These are phyloP conservation scores for Globisporangium solare DNA, from an alignment of 352 stramenopile genomes.

Conservation along the genomic window DNA sequence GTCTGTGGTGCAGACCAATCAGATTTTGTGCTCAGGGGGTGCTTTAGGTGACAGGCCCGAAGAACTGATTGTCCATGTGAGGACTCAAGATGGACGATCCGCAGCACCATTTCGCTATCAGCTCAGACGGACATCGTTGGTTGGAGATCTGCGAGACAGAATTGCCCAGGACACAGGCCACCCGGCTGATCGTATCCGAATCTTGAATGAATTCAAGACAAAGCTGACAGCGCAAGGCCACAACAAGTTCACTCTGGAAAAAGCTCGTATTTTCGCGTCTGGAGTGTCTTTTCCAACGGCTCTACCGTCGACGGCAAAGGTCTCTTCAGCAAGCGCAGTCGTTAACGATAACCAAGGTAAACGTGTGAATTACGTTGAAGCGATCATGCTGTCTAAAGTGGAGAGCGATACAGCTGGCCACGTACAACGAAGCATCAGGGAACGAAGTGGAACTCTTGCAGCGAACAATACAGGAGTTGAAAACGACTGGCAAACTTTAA, in stretches of 20 bases:
- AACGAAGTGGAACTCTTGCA: conserved; percentile 22
- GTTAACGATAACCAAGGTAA: conserved; percentile 21
- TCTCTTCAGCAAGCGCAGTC: conserved; percentile 22
- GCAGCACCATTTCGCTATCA: conserved; percentile 60
- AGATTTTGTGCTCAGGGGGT: neutral
- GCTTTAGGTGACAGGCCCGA: conserved; percentile 28
- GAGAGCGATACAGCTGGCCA: conserved; percentile 62
- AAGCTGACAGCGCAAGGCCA: conserved; percentile 67
- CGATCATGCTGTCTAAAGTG: conserved; percentile 53
- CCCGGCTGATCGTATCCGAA: conserved; percentile 52
- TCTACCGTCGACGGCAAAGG: conserved; percentile 14
- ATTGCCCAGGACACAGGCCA: conserved; percentile 63
- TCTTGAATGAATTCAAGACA: conserved; percentile 67
- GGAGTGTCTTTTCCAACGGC: conserved; percentile 6
- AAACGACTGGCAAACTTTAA: conserved; percentile 68
- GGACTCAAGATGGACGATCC: conserved; percentile 57
- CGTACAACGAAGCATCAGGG: conserved; percentile 31
- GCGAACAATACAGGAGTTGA: conserved; percentile 38
- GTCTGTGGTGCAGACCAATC: conserved; percentile 32
- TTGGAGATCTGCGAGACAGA: conserved; percentile 56
- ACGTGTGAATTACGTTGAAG: conserved; percentile 40
- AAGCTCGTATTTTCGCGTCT: conserved; percentile 45
- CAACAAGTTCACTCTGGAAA: conserved; percentile 65
- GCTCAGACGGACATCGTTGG: conserved; percentile 46
- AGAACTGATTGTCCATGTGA: conserved; percentile 63